Conservation (phyloP, 306 rosid genomes). For the Sicyos baderoa region DNA sequence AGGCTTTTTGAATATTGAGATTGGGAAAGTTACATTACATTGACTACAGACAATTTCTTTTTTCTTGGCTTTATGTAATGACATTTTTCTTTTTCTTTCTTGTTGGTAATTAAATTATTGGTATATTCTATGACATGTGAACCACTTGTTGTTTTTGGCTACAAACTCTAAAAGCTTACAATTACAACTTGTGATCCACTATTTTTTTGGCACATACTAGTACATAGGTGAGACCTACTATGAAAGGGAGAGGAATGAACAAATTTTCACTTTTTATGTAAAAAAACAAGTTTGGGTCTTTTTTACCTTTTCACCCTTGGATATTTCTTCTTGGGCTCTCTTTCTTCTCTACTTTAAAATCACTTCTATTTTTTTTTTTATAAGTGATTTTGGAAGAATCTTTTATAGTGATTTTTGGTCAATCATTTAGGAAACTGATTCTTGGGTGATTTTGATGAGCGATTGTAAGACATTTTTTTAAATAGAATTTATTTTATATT, state of each 20-base stretch:
- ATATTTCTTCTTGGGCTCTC: too few relatives aligned
- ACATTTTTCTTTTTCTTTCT: not conserved
- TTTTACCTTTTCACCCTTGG: too few relatives aligned
- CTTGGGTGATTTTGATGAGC: too few relatives aligned
- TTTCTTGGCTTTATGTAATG: not conserved
- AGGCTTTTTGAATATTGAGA: too few relatives aligned
- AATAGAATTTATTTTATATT: too few relatives aligned
- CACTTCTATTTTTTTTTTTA: too few relatives aligned
- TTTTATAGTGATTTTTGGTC: too few relatives aligned
- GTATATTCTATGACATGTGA: constrained; percentile 5
- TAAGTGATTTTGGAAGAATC: too few relatives aligned
- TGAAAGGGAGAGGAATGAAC: not conserved
- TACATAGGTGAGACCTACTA: not conserved
- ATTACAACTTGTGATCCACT: not conserved
- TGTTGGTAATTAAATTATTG: not conserved
- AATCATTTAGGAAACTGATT: too few relatives aligned
- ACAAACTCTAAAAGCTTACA: not conserved
- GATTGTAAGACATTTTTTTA: too few relatives aligned
- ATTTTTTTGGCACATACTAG: not conserved
- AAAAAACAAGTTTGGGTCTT: not conserved
- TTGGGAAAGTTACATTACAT: not conserved
- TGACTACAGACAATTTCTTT: not conserved
- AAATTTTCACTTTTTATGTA: not conserved
- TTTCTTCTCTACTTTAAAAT: too few relatives aligned
- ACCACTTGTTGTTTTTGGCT: not conserved